A percentile compares a stretch with the other conserved stretches of the same genome.
phyloP scores from a whole-genome alignment of 768 basidiomycete species.

The Scleroderma bovista region DNA sequence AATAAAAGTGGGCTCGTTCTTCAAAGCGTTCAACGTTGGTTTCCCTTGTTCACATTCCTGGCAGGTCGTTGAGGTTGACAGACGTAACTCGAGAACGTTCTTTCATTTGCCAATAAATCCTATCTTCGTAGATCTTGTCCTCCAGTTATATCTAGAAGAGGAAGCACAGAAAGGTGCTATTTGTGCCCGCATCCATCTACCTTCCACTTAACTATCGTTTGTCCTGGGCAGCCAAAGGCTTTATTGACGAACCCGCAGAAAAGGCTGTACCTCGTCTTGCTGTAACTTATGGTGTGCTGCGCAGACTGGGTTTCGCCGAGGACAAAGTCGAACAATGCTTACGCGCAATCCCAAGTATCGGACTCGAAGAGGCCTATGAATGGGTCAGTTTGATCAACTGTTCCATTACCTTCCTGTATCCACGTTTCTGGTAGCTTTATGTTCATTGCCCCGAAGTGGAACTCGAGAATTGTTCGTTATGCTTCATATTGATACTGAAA shows the following conservation, averaged over 20 bases:
- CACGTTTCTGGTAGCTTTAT: slow-evolving; percentile 46
- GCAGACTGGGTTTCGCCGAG: slow-evolving; percentile 72
- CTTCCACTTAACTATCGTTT: slow-evolving; percentile 2
- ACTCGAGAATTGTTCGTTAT: slow-evolving; percentile 33
- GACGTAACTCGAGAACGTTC: slow-evolving; percentile 62
- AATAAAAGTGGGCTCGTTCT: slow-evolving; percentile 50
- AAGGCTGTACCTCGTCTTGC: slow-evolving; percentile 67
- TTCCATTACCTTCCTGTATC: slow-evolving; percentile 2
- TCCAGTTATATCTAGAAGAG: slow-evolving; percentile 45
- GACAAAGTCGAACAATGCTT: slow-evolving; percentile 69
- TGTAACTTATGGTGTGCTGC: slow-evolving; percentile 74
- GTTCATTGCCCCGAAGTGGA: slow-evolving; percentile 60
- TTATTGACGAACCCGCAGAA: slow-evolving; percentile 57
- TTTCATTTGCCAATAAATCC: slow-evolving; percentile 60
- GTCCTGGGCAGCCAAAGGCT: slow-evolving; percentile 5
- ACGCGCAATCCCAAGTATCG: slow-evolving; percentile 52
- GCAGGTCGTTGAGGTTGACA: slow-evolving; percentile 74
- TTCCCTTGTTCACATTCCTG: not conserved
- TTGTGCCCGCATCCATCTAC: not conserved
- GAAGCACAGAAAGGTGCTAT: slow-evolving; percentile 24
- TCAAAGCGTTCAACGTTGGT: not conserved
- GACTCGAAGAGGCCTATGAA: slow-evolving; percentile 84
- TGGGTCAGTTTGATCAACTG: slow-evolving; percentile 56
- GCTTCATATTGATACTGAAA: slow-evolving; percentile 1
- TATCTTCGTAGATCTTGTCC: slow-evolving; percentile 49